These are phyloP conservation scores for Picea glauca DNA, from an alignment of 75 land plant genomes.

Conservation along the genomic window DNA sequence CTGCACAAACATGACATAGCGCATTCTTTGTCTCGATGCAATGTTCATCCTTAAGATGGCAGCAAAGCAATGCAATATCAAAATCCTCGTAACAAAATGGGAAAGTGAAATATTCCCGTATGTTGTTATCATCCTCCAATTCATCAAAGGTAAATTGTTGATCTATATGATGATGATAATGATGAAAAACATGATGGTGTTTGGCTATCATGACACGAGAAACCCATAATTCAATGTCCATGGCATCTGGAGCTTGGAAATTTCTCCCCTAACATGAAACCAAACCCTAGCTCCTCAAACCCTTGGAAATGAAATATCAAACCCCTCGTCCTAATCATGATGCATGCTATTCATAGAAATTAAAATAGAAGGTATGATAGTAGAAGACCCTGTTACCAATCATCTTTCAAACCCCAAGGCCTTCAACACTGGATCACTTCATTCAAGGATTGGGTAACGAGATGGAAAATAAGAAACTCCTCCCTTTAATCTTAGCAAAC, in stretches of 20 bases:
- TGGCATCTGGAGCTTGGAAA: not conserved
- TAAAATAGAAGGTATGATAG: not conserved
- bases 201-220: slow-evolving; percentile 28
- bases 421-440: not conserved
- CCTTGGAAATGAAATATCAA: not conserved
- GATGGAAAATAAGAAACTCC: not conserved
- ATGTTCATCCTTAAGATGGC: too few species aligned
- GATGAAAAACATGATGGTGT: slow-evolving; percentile 34
- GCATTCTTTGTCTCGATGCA: too few species aligned
- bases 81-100: too few species aligned
- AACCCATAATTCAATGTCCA: slow-evolving; percentile 45
- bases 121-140: too few species aligned
- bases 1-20: too few species aligned
- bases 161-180: not conserved
- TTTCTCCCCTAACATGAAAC: not conserved
- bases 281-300: not conserved
- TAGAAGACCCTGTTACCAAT: not conserved
- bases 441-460: not conserved
- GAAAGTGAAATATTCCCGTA: too few species aligned
- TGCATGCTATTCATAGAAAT: not conserved
- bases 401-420: not conserved
- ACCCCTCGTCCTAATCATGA: not conserved
- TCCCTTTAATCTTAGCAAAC: not conserved
- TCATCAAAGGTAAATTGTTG: too few species aligned
- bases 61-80: too few species aligned